Conservation (phyloP, 2,329 filamentous ascomycete genomes). For the Onygenales sp. region DNA sequence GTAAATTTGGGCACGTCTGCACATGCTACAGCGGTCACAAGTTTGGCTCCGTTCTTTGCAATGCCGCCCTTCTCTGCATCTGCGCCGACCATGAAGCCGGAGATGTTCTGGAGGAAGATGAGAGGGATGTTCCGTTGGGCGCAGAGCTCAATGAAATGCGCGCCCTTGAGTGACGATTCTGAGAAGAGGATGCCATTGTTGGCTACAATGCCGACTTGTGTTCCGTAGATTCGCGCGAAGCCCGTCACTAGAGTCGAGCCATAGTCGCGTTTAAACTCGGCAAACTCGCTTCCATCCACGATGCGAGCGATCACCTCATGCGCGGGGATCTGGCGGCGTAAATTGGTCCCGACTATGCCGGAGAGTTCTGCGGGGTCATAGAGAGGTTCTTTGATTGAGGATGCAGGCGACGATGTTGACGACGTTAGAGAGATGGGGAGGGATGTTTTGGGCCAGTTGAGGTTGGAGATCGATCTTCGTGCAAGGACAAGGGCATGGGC, state of each 20-base stretch:
- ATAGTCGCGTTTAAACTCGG: conserved; percentile 91
- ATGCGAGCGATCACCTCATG: conserved; percentile 88
- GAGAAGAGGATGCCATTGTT: conserved; percentile 96
- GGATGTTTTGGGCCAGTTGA: conserved; percentile 66
- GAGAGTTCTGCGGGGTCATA: conserved; percentile 71
- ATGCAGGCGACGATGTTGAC: conserved; percentile 17
- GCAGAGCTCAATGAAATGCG: conserved; percentile 95
- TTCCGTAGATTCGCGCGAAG: conserved; percentile 81
- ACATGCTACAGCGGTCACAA: conserved; percentile 90
- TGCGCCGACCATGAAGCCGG: conserved; percentile 93
- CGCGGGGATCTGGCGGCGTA: conserved; percentile 74
- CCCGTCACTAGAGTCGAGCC: conserved; percentile 84
- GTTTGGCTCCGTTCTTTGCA: conserved; percentile 94
- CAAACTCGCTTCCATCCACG: conserved; percentile 80
- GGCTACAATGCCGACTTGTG: conserved; percentile 83
- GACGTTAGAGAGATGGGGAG: conserved; percentile 18
- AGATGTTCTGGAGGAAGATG: conserved; percentile 93
- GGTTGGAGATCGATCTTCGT: conserved; percentile 71
- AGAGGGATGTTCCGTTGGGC: conserved; percentile 80
- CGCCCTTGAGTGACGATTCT: conserved; percentile 79
- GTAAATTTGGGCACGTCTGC: conserved; percentile 95
- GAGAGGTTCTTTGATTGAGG: conserved; percentile 60
- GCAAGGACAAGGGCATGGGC: conserved; percentile 83
- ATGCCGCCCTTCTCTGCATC: conserved; percentile 92
- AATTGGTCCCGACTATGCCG: conserved; percentile 83